A percentile compares a stretch with the other conserved stretches of the same genome.
phyloP scores from a whole-genome alignment of 1,284 basidiomycete genomes.

The Vanrija sp. region DNA sequence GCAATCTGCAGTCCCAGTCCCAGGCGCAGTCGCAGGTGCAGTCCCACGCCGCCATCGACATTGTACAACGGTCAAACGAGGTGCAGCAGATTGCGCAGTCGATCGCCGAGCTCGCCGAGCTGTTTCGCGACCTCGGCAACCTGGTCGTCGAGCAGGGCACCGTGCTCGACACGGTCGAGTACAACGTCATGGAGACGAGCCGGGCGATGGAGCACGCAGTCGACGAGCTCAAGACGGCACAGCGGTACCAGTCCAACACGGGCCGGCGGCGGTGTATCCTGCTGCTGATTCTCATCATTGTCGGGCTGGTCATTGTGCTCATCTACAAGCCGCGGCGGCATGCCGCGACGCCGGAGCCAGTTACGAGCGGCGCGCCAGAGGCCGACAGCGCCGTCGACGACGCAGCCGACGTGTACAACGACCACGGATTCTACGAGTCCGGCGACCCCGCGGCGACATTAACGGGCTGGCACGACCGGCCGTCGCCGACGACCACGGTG shows the following conservation, averaged over 20 bases:
- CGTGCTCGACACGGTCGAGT: slow-evolving; percentile 92
- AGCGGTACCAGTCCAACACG: slow-evolving; percentile 86
- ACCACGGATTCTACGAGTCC: no score
- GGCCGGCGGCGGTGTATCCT: slow-evolving; percentile 90
- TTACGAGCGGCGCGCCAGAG: background rate
- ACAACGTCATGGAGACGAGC: slow-evolving; percentile 91
- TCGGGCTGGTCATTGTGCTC: slow-evolving; percentile 60
- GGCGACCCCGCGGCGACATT: no score
- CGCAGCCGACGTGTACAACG: no score
- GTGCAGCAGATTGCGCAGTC: slow-evolving; percentile 88
- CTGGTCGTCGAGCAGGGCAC: slow-evolving; percentile 98
- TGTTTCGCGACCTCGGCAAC: slow-evolving; percentile 90
- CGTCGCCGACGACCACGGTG: no score
- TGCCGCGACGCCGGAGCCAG: background rate
- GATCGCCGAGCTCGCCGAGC: slow-evolving; percentile 84
- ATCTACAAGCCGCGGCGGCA: slow-evolving; percentile 47
- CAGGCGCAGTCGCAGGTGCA: slow-evolving; percentile 42
- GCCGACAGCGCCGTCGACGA: slow-evolving; percentile 2
- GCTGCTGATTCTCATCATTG: slow-evolving; percentile 80
- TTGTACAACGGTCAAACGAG: slow-evolving; percentile 67
- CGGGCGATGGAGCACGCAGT: slow-evolving; percentile 77
- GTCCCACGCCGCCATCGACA: slow-evolving; percentile 51
- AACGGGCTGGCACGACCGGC: no score
- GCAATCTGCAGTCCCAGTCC: slow-evolving; percentile 21
- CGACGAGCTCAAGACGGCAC: slow-evolving; percentile 76